Evolutionary conservation across 2,329 filamentous ascomycete genomes (phyloP).

Genomic region (Fonsecaea erecta): DNA sequence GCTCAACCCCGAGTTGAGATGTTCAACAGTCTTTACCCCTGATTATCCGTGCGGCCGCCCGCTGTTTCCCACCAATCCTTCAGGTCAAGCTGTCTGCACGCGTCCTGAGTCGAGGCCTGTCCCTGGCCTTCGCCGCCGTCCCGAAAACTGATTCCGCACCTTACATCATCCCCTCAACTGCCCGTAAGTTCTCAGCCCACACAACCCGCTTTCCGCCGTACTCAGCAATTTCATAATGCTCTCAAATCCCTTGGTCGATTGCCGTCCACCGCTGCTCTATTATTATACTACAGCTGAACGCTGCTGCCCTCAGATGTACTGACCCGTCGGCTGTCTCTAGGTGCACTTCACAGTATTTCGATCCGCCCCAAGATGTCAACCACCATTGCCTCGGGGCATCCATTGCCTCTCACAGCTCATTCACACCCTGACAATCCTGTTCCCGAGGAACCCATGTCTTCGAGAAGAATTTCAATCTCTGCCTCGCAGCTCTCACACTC

Average conservation of each 20-base stretch:
- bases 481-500: conserved; percentile 42
- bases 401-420: conserved; percentile 42
- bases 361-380: conserved; percentile 16
- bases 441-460: conserved; percentile 51
- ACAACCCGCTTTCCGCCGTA: conserved; percentile 5
- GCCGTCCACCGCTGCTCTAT: neutral
- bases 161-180: conserved; percentile 31
- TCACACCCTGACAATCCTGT: conserved; percentile 55
- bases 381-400: conserved; percentile 22
- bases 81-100: conserved; percentile 22
- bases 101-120: conserved; percentile 8
- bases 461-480: conserved; percentile 46
- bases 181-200: conserved; percentile 19
- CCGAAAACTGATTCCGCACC: conserved; percentile 27
- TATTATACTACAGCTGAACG: neutral
- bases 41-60: neutral
- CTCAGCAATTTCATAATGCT: conserved; percentile 30
- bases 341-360: neutral
- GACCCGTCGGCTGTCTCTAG: conserved; percentile 4
- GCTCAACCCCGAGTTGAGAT: neutral
- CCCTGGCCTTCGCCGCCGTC: conserved; percentile 14
- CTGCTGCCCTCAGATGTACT: neutral
- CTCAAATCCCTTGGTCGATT: conserved; percentile 19
- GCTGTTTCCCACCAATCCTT: neutral
- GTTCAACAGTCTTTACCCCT: neutral